These are phyloP conservation scores for Sporothrix schenckii DNA, from an alignment of 2,329 filamentous ascomycete species.

Conservation along the genomic window DNA sequence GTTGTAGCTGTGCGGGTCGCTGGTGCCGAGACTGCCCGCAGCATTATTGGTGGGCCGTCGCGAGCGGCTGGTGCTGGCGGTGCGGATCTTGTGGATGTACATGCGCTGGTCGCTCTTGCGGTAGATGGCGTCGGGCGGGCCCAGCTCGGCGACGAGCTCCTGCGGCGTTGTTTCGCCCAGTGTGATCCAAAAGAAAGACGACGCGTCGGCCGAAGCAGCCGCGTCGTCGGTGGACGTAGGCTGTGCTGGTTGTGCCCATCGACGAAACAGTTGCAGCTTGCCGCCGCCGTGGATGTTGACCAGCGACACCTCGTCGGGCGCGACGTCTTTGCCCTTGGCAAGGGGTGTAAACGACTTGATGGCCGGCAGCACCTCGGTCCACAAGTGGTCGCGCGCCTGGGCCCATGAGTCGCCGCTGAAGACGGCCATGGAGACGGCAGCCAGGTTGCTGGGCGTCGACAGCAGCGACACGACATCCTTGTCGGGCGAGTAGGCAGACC, in stretches of 20 bases:
- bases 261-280: slow-evolving; percentile 74
- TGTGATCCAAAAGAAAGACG: slow-evolving; percentile 62
- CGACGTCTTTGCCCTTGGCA: slow-evolving; percentile 72
- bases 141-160: slow-evolving; percentile 85
- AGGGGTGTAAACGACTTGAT: slow-evolving; percentile 71
- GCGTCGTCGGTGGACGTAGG: neutral
- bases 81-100: slow-evolving; percentile 74
- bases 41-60: slow-evolving; percentile 47
- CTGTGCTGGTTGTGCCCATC: slow-evolving; percentile 53
- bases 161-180: slow-evolving; percentile 89
- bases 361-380: slow-evolving; percentile 72
- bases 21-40: slow-evolving; percentile 40
- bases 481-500: slow-evolving; percentile 71
- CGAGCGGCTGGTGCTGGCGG: slow-evolving; percentile 55
- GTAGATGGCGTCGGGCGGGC: slow-evolving; percentile 92
- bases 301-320: slow-evolving; percentile 86
- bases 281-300: slow-evolving; percentile 78
- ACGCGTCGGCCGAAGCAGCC: neutral
- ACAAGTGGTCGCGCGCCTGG: slow-evolving; percentile 74
- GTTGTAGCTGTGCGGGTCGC: slow-evolving; percentile 13
- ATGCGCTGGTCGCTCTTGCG: slow-evolving; percentile 87
- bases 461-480: slow-evolving; percentile 86
- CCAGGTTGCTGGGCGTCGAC: slow-evolving; percentile 73
- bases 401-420: slow-evolving; percentile 92
- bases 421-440: slow-evolving; percentile 84